These are phyloP conservation scores for Grosmannia serpens DNA, from an alignment of 2,329 filamentous ascomycete species.

Conservation along the genomic window DNA sequence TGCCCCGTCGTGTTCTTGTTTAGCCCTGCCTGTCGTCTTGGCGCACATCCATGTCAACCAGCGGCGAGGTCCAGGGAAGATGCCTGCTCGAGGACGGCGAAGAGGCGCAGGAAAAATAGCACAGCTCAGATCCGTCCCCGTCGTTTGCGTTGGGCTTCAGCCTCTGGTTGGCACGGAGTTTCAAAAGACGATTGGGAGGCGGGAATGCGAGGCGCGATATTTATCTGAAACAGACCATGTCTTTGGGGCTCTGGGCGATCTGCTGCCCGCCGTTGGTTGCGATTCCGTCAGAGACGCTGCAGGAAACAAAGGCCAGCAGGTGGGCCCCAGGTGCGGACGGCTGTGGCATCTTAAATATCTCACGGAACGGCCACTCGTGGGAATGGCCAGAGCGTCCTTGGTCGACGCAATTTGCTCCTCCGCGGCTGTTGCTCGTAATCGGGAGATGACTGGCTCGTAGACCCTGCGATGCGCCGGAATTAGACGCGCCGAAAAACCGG, in stretches of 20 bases:
- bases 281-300: neutral
- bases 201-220: neutral
- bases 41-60: neutral
- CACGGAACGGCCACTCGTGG: neutral
- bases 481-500: neutral
- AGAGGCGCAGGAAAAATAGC: no score
- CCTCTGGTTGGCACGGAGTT: neutral
- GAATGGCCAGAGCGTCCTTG: neutral
- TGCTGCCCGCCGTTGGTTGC: neutral
- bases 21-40: neutral
- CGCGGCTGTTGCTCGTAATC: neutral
- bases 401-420: neutral
- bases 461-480: neutral
- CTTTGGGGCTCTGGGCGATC: neutral
- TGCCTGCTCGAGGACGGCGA: neutral
- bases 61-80: neutral
- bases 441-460: no score
- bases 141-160: neutral
- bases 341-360: neutral
- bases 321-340: neutral
- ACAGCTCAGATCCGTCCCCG: neutral
- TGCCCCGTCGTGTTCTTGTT: neutral
- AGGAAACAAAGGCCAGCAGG: neutral
- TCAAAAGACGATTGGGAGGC: neutral
- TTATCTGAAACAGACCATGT: neutral